Base-by-base conservation (phyloP, 345 rosid species). In the Arabidopsis arenosa region DNA sequence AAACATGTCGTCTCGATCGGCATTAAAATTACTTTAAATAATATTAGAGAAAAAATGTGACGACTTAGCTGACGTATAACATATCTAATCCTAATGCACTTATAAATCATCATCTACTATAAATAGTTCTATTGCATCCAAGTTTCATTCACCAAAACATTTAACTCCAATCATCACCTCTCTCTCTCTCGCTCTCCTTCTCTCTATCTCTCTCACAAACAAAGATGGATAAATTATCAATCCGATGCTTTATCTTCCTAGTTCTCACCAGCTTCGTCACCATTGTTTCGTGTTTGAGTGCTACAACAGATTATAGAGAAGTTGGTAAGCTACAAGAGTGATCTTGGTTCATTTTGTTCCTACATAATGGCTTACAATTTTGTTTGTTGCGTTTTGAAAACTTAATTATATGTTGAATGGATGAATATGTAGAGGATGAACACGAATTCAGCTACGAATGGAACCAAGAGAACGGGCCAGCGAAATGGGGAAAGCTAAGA, bases 401-500 rank as follows among this genome's bases (percentile, higher is more conserved):
- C 36, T 39, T 49, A 40, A 21, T n/a, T 33, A 23, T 45, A 23
- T 37, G 41, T 14, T 65, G 39, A 4, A 65, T 64, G 26, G 23
- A 36, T 68, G 48, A 33, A 36, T 28, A 28, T 75, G 36, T 39
- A 93, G 98, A 89, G 83, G 82, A 91, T 52, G 92, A 93, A 66
- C 74, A 14, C 8, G 93, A 90, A 11, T 94, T 94, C 57, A 74
- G 47, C 79, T 94, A 90, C 48, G 36, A 64, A 4, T 15, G 13
- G 23, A 65, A 72, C 13, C 43, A 82, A 5, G 82, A 68, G 21
- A 79, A 17, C 0, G 97, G 98, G 4, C 96, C 98, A 2, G 64
- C 39, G 1, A 53, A 64, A 23, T 94, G 98, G 98, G 98, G 98
- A 45, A 80, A 80, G 48, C 35, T 92, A 26, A 87, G 80, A 55